A percentile compares a stretch with the other conserved stretches of the same genome.
phyloP scores from a whole-genome alignment of 306 rosid species.

The Myrica gale region DNA sequence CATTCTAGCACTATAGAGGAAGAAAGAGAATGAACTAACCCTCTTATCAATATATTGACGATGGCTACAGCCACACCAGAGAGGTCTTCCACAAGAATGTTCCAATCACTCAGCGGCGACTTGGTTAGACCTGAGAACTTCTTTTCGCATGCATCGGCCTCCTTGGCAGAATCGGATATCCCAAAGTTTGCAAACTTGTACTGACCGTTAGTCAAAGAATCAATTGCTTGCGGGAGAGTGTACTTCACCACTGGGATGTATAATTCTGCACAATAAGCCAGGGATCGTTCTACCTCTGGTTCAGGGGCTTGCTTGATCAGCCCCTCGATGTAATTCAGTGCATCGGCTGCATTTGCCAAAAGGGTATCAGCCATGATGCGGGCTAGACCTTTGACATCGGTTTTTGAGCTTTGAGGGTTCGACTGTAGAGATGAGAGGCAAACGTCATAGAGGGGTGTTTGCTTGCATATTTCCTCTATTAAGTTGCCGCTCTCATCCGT shows the following conservation, averaged over 20 bases:
- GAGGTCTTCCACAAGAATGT: constrained; percentile 48
- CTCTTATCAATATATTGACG: constrained; percentile 38
- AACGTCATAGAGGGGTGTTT: constrained; percentile 52
- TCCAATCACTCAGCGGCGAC: constrained; percentile 53
- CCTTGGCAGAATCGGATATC: constrained; percentile 64
- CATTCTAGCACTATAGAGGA: not conserved
- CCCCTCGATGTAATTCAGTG: constrained; percentile 41
- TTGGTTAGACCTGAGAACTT: constrained; percentile 39
- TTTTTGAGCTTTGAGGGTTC: constrained; percentile 37
- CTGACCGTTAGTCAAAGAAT: constrained; percentile 52
- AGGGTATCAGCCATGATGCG: constrained; percentile 42
- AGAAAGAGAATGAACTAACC: constrained; percentile 30
- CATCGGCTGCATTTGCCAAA: constrained; percentile 38
- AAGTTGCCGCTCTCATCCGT: constrained; percentile 22
- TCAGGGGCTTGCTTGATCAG: constrained; percentile 45
- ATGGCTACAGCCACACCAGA: constrained; percentile 65
- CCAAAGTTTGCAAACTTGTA: constrained; percentile 71
- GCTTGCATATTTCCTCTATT: constrained; percentile 46
- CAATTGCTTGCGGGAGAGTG: constrained; percentile 75
- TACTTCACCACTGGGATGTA: constrained; percentile 74
- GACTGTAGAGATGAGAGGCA: constrained; percentile 47
- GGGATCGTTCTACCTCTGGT: constrained; percentile 44
- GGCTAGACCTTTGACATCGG: constrained; percentile 52
- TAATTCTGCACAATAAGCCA: constrained; percentile 77
- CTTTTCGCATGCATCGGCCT: constrained; percentile 60